Base-by-base conservation (phyloP, 208 protist genomes). In the Crithidia thermophila region DNA sequence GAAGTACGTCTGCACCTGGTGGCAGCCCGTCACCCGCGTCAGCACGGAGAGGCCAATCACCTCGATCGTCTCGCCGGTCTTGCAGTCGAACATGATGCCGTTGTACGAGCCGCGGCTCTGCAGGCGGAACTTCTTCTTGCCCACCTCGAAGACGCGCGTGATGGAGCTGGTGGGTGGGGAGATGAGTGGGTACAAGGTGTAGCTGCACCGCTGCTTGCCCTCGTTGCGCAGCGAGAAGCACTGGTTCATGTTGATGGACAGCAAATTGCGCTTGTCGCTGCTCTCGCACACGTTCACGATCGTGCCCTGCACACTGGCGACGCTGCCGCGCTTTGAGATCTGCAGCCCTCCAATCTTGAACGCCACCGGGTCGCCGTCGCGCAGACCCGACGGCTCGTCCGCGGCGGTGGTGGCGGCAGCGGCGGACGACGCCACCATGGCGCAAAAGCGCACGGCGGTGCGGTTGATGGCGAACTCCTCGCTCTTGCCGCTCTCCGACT, bases 71-170 rank as follows among this genome's bases (percentile, higher is more conserved):
- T 86, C 78, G 36, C 67, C 75, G n/a, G 88, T 78, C 21, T 82
- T 77, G 77, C 85, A 81, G 81, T 97, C 92, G 66, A 97, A 97
- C 75, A 97, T 92, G 62, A 97, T 93, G 42, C 92, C 92, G 50
- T 94, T 97, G 78, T 93, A 93, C 8, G 85, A 94, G 9, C 74
- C 80, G 16, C 83, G 87, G 50, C 77, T 85, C 62, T 89, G 77
- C 37, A 84, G 65, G 34, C 76, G 75, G 67, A 86, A 94, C 51
- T 88, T 88, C 51, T 63, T 82, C 40, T 88, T 91, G 27, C 92
- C 92, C 4, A 97, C 92, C 43, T 91, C 92, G 76, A 97, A 97
- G 8, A 85, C 65, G 62, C 77, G 80, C 27, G 77, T 82, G 31
- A 91, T 70, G 28, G 76, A 77, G 67, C 80, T 89, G 40, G 77